Base-by-base conservation (phyloP, 176 grass and related monocot genomes). In the Phyllostachys edulis region DNA sequence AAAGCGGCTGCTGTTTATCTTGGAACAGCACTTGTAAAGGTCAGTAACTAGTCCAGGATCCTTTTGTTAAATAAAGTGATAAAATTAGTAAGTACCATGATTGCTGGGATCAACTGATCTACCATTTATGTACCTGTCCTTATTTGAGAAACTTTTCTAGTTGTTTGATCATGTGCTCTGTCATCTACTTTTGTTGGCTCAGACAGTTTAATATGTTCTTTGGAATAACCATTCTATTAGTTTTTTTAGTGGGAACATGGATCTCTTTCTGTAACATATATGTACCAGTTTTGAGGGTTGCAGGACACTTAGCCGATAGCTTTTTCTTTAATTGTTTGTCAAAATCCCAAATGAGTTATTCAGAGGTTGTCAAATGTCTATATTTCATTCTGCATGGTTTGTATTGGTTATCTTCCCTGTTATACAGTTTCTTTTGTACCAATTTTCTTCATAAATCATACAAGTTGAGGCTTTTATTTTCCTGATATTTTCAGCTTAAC, bases 1-100 rank as follows among this genome's bases (percentile, higher is more conserved):
- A 99, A 96, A 94, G 88, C 96, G 2, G 93, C 96, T 56, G 67
- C 71, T 79, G 93, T 99, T 85, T 99, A 99, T 91, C 89, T 99
- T 41, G 85, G 85, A 80, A 94, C 96, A 81, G 90, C 96, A n/a
- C 80, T 99, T 34, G 85, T 99, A 70, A 99, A 99, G 93, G 96
- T 99, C 50, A 84, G 86, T 80, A 80, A 50, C 44, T 56, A 46
- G 27, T 65, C 23, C 1, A 73, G 18, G 14, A 7, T 69, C 29
- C 24, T 84, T 42, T 38, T 32, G 12, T 54, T 23, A 69, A 81
- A 2, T 76, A 5, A 75, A 68, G 9, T 80, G 68, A 27, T 75
- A 84, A 73, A 64, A 34, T 61, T 51, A 2, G 13, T 38, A 74
- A 78, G 26, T 59, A 62, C 23, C 42, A 66, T 73, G 66, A 63